A percentile compares a stretch with the other conserved stretches of the same genome.
phyloP scores from a whole-genome alignment of 139 green algal species.

The Chloropicon primus region DNA sequence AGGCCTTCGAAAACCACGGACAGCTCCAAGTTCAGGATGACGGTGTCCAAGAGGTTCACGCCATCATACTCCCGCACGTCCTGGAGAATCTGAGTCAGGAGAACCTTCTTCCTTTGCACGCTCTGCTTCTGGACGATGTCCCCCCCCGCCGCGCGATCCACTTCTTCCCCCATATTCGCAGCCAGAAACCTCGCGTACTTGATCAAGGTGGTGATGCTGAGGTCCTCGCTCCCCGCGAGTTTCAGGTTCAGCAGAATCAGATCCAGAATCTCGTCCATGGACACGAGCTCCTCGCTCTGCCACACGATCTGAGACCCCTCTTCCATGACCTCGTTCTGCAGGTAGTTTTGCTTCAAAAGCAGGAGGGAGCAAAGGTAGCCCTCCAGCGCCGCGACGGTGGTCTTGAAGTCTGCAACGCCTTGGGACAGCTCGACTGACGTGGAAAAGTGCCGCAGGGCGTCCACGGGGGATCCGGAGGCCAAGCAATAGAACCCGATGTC shows the following conservation, averaged over 20 bases:
- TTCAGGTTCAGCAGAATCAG: background rate
- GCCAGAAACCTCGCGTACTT: background rate
- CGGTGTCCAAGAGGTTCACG: background rate
- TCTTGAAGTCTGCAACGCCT: background rate
- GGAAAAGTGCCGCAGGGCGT: background rate
- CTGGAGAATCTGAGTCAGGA: background rate
- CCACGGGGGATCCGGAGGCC: background rate
- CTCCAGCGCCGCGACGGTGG: background rate
- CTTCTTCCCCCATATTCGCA: background rate
- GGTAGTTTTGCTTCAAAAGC: background rate
- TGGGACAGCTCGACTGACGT: background rate
- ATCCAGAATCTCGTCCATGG: background rate
- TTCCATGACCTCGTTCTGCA: background rate
- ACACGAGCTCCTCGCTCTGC: background rate
- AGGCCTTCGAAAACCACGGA: background rate
- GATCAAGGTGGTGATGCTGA: background rate
- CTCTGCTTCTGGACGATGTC: background rate
- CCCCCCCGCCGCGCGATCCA: no score
- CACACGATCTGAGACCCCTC: background rate
- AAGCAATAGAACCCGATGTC: background rate
- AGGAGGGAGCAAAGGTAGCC: background rate
- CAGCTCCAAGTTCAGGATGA: background rate
- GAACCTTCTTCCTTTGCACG: background rate
- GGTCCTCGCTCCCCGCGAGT: background rate
- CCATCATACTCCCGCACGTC: background rate